Percentiles rank a stretch among this genome's conserved stretches.
Evolutionary conservation across 2,329 filamentous ascomycete species (phyloP).

Genomic region (Nothophoma quercina): DNA sequence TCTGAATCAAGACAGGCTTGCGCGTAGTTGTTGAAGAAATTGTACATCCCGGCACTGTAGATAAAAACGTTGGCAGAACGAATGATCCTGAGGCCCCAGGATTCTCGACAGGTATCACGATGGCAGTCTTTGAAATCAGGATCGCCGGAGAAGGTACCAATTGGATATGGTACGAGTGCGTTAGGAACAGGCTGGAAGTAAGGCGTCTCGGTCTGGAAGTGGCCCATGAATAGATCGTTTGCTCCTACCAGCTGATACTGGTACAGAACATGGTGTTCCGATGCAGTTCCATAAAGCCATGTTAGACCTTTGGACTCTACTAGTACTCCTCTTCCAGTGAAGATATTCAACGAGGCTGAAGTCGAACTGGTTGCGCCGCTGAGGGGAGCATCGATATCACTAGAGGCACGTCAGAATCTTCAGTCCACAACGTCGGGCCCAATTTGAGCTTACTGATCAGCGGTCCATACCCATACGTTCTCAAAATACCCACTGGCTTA

Average conservation of each 20-base stretch:
- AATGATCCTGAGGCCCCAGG: slow-evolving; percentile 4
- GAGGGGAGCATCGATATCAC: no score
- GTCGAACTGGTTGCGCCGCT: no score
- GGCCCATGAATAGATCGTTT: slow-evolving; percentile 76
- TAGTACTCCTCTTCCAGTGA: slow-evolving; percentile 72
- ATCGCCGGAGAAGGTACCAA: background rate
- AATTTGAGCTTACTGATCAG: slow-evolving; percentile 54
- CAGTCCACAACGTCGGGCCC: no score
- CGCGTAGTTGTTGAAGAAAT: background rate
- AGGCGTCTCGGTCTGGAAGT: slow-evolving; percentile 89
- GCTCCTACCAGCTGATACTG: slow-evolving; percentile 85
- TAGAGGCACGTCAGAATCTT: no score
- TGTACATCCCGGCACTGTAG: slow-evolving; percentile 1
- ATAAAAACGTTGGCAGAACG: background rate
- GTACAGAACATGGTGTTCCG: slow-evolving; percentile 65
- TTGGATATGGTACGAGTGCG: background rate
- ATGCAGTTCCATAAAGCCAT: slow-evolving; percentile 69
- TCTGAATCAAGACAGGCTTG: slow-evolving; percentile 1
- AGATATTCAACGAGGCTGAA: no score
- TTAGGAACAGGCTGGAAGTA: slow-evolving; percentile 47
- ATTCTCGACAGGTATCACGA: background rate
- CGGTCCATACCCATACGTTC: slow-evolving; percentile 63
- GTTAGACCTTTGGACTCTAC: slow-evolving; percentile 64
- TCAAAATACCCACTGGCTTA: slow-evolving; percentile 61
- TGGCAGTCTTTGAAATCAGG: background rate